Evolutionary conservation across 192 early-diverging fungal species (phyloP), one percentile per base, ranked within the genome.

Genomic region (Jimgerdemannia flammicorona): DNA sequence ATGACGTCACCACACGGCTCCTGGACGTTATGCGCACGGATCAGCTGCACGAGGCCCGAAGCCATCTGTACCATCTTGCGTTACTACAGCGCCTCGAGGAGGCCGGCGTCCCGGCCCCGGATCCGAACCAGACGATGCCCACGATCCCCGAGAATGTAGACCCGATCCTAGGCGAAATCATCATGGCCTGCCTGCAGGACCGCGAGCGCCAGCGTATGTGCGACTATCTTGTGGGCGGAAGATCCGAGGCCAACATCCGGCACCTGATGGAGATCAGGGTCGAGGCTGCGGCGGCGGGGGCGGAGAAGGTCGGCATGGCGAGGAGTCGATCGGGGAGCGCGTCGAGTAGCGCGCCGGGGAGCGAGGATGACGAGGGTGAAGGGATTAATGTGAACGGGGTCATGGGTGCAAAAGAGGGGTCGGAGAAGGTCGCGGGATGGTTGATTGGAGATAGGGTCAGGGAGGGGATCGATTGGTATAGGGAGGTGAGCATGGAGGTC

Each of bases 21-120:
- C 29, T 75, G 66, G 67, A 67, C 43, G 74, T 75, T 18, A 75
- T 75, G 74, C 64, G 67, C 8, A 68, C 44, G 66, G 74, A 75
- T 44, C 74, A 75, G 29, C 17, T 43, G 2, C 74, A 75, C 19
- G 74, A 75, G 40, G 67, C 67, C 18, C 74, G 69, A 19, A 68
- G 66, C 20, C 74, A 75, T 69, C 19, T 49, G 42, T 64, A 54
- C 4, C 59, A 68, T 44, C 41, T 75, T n/a, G 67, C 67, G 43
- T 44, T 75, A 44, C 9, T 40, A 9, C 67, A 41, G 40, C 19
- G 19, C 67, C 67, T 20, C 67, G 67, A 20, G 9, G 67, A 68
- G 40, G 67, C 29, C 67, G 67, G 67, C 40, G 67, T 68, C 40
- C 67, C 67, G 7, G 19, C 19, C 40, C 67, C 67, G 40, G 29